Evolutionary conservation across 2,329 filamentous ascomycete genomes (phyloP).

Genomic region (Chaetomium sp.): DNA sequence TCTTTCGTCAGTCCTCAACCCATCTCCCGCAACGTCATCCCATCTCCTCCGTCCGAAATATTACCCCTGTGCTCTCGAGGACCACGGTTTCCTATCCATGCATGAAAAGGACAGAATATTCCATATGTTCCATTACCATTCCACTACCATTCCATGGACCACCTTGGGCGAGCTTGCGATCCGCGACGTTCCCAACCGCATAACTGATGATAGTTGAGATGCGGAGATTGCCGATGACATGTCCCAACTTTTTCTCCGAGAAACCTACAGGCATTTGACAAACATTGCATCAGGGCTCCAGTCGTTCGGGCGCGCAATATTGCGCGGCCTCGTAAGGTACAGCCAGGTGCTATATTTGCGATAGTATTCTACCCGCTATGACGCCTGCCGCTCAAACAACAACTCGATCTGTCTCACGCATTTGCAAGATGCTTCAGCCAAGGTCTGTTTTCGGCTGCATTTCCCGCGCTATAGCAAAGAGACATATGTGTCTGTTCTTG

Average conservation of each 20-base stretch:
- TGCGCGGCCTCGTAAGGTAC: too few species aligned
- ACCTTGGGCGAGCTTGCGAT: background rate
- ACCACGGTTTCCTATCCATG: background rate
- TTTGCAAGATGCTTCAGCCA: too few species aligned
- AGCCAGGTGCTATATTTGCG: background rate
- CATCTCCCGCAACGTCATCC: background rate
- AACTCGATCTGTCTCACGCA: too few species aligned
- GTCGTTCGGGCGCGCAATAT: background rate
- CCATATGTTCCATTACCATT: slow-evolving; percentile 14
- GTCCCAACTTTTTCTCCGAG: slow-evolving; percentile 13
- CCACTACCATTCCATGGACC: slow-evolving; percentile 12
- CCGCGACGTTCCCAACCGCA: slow-evolving; percentile 6
- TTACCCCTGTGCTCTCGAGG: too few species aligned
- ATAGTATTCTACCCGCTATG: slow-evolving; percentile 18
- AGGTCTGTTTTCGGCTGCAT: too few species aligned
- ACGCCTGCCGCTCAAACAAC: slow-evolving; percentile 2
- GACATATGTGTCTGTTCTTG: too few species aligned
- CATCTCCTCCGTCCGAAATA: slow-evolving; percentile 17
- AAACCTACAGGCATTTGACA: slow-evolving; percentile 14
- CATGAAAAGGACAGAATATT: slow-evolving; percentile 12
- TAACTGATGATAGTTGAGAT: slow-evolving; percentile 8
- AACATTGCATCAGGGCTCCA: background rate
- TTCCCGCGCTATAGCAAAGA: too few species aligned
- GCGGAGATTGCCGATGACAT: background rate
- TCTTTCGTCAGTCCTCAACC: slow-evolving; percentile 14